Base-by-base conservation (phyloP, 352 stramenopile species). In the Globisporangium mamillatum region DNA sequence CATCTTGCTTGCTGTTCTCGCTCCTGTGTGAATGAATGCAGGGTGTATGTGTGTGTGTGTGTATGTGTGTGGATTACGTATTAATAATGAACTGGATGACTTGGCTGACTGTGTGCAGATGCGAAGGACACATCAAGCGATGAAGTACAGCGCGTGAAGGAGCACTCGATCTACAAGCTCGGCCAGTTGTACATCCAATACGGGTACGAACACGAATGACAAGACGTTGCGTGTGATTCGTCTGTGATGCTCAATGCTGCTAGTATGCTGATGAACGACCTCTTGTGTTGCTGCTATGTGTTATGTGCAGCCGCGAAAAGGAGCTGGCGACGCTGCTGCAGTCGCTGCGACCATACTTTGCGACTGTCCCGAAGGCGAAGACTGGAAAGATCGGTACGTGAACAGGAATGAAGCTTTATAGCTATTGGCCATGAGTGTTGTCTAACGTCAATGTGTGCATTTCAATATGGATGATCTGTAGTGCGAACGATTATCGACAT, bases 401-500 rank as follows among this genome's bases (percentile, higher is more conserved):
- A 2, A 20, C 27, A 32, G 10, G 9, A 18, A 55, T 29, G 9
- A 5, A 34, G 14, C 3, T 3, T 59, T 6, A 20, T 29, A 44
- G 12, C 14, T 44, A 10, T 27, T 34, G 48, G 48, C 0, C 12
- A 0, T 29, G 25, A 46, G 16, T 36, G 3, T 46, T 20, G 4
- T 14, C 32, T 62, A 46, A 50, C 12, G 9, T 34, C 9, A 20
- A 4, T 66, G 18, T n/a, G 24, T 48, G 14, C n/a, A 69, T 64
- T 64, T 2, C 46, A 41, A 10, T 61, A 44, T 66, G 22, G 25
- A 52, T 65, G 20, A 20, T 18, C 29, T 53, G 8, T 62, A 95
- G 97, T 99, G 44, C 95, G 97, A 38, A 98, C 93, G 64, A 89
- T 99, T 24, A 95, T 99, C 56, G 97, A 99, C 69, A 98, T 98